Percentiles rank a stretch among this genome's conserved stretches.
Conservation (phyloP, 73 alveolate genomes). For the Paramecium caudatum region DNA sequence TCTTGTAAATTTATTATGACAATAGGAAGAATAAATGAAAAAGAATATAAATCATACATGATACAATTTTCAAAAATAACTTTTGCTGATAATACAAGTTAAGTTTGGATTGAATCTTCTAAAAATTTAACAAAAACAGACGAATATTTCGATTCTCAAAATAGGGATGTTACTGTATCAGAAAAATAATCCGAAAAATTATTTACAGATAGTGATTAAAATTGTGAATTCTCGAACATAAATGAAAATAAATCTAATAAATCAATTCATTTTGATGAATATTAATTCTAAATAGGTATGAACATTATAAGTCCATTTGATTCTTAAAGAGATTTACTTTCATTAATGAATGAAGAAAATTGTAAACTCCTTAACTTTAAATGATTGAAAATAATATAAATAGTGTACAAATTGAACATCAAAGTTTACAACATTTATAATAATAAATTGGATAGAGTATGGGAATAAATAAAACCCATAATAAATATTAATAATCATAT, state of each 20-base stretch:
- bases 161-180: constrained; percentile 4
- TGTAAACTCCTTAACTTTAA: not conserved
- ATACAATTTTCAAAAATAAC: not conserved
- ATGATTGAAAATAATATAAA: not conserved
- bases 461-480: not conserved
- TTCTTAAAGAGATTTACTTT: not conserved
- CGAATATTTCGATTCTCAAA: not conserved
- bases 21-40: constrained; percentile 11
- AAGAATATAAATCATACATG: constrained; percentile 24
- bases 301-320: constrained; percentile 11
- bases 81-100: constrained; percentile 36
- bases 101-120: constrained; percentile 15
- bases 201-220: constrained; percentile 3
- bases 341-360: not conserved
- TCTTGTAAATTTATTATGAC: constrained; percentile 33
- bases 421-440: not conserved
- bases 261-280: constrained; percentile 2
- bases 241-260: not conserved
- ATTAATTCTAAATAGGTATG: not conserved
- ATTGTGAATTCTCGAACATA: constrained; percentile 13
- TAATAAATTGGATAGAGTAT: not conserved
- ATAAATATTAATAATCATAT: not conserved
- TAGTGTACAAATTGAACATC: not conserved
- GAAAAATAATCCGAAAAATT: not conserved
- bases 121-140: constrained; percentile 17